Base-by-base conservation (phyloP, 2,329 filamentous ascomycete genomes). In the Onygena corvina region DNA sequence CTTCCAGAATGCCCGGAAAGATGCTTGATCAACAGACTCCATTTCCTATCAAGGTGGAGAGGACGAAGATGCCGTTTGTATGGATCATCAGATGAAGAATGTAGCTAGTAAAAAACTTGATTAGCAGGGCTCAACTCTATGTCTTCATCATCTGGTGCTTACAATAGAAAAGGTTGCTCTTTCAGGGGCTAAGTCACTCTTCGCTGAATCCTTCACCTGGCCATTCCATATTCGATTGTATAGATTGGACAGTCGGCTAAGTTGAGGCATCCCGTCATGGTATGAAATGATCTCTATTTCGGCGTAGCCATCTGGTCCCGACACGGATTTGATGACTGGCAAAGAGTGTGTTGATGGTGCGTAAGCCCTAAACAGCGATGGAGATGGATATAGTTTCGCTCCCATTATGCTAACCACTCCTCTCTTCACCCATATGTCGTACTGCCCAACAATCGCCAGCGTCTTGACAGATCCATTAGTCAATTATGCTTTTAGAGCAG, bases 321-420 rank as follows among this genome's bases (percentile, higher is more conserved):
- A 61, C 4, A 71, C 59, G 34, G 66, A 70, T 52, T 67, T 67
- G 12, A 82, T 73, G 6, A 72, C 65, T 2, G 75, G 74, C 9
- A 81, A 64, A 5, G 77, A 75, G 57, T 78, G 74, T 4, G 73
- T 77, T 11, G 71, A 73, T 8, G 77, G 73, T 3, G 76, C 75
- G 61, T 71, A 77, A 5, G 78, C 69, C 50, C 73, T 65, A 55
- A 74, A 69, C 1, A 64, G 42, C 9, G 57, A 56, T 5, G 66
- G 58, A 1, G 69, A 68, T 9, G 73, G 67, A 49, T 71, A 67
- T 7, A 81, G 56, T 34, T 76, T 74, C n/a, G 77, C 76, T 29
- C 79, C 79, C 59, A 77, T 75, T 44, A 81, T 59, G 44, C 71
- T 75, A 29, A 80, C 62, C 21, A 76, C 68, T 9, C 78, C 79